These are phyloP conservation scores for Xylaria sp. DNA, from an alignment of 2,329 filamentous ascomycete species.

Conservation along the genomic window DNA sequence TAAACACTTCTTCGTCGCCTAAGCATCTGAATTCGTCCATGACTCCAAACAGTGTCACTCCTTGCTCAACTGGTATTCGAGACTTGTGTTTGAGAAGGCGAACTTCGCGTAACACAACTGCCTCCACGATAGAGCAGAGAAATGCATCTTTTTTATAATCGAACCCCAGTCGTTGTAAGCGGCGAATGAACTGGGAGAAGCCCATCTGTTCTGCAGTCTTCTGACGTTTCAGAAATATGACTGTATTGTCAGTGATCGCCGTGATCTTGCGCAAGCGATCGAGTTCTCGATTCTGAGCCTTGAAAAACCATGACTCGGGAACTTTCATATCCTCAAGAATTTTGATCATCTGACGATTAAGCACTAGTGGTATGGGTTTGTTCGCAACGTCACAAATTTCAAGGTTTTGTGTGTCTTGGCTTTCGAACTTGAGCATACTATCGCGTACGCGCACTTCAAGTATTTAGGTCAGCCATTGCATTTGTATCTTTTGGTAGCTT, in stretches of 20 bases:
- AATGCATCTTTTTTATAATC: slow-evolving; percentile 76
- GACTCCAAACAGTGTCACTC: slow-evolving; percentile 81
- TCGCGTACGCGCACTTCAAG: slow-evolving; percentile 65
- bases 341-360: slow-evolving; percentile 86
- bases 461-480: slow-evolving; percentile 6
- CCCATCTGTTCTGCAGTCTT: slow-evolving; percentile 69
- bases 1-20: slow-evolving; percentile 73
- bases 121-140: slow-evolving; percentile 75
- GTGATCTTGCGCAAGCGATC: slow-evolving; percentile 68
- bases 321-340: slow-evolving; percentile 77
- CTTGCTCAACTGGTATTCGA: slow-evolving; percentile 75
- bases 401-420: slow-evolving; percentile 63
- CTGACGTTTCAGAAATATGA: slow-evolving; percentile 71
- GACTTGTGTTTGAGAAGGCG: slow-evolving; percentile 81
- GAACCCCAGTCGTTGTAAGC: slow-evolving; percentile 66
- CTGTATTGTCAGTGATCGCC: slow-evolving; percentile 67
- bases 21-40: slow-evolving; percentile 83
- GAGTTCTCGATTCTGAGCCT: slow-evolving; percentile 72
- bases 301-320: slow-evolving; percentile 66
- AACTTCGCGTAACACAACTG: slow-evolving; percentile 75
- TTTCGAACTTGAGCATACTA: slow-evolving; percentile 84
- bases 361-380: slow-evolving; percentile 72
- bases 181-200: slow-evolving; percentile 69
- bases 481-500: background rate
- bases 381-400: slow-evolving; percentile 78